Conservation (phyloP, 345 rosid genomes). For the Syzygium jambos region DNA sequence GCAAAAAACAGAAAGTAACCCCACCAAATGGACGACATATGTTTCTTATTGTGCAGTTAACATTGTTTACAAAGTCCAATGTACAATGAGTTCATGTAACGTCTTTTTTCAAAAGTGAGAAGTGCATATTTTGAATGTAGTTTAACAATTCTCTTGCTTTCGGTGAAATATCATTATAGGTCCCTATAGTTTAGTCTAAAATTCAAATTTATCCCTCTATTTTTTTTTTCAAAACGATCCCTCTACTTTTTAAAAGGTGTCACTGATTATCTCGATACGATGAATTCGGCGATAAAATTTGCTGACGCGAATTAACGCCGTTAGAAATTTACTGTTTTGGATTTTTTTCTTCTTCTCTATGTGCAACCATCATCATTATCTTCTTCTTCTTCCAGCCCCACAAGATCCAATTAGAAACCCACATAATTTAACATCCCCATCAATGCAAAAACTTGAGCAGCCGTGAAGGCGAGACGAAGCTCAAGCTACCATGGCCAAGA, state of each 20-base stretch:
- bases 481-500: background rate
- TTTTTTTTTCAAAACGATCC: background rate
- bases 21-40: background rate
- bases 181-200: background rate
- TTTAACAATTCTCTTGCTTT: background rate
- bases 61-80: background rate
- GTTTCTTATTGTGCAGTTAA: background rate
- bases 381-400: background rate
- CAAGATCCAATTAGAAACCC: background rate
- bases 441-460: background rate
- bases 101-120: background rate
- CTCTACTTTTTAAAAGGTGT: background rate
- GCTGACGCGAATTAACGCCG: background rate
- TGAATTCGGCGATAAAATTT: background rate
- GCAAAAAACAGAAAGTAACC: background rate
- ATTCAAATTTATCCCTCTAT: background rate
- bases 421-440: background rate
- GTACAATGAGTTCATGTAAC: background rate
- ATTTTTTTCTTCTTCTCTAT: background rate
- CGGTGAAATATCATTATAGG: background rate
- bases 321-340: background rate
- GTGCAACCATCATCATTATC: background rate
- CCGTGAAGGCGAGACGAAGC: background rate
- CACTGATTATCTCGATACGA: too few species aligned
- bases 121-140: background rate